Evolutionary conservation across 2,329 filamentous ascomycete genomes (phyloP).

Genomic region (Phialocephala subalpina): DNA sequence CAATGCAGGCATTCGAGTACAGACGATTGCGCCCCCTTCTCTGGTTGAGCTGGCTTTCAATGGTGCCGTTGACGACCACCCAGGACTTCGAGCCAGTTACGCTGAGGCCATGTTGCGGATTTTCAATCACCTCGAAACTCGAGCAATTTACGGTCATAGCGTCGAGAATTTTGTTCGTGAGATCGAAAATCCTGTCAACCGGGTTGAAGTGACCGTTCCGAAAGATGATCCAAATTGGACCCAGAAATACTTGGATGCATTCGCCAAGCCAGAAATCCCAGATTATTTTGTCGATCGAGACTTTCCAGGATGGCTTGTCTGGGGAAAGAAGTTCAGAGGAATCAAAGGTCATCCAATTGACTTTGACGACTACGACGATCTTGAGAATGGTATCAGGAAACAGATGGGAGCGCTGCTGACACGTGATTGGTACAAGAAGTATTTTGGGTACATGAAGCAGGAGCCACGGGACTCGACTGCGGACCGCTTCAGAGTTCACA

Average conservation of each 20-base stretch:
- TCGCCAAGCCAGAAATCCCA: conserved; percentile 74
- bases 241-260: conserved; percentile 76
- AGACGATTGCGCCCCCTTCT: conserved; percentile 80
- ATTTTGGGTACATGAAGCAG: conserved; percentile 94
- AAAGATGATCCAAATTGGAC: conserved; percentile 84
- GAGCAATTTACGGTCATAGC: conserved; percentile 84
- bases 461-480: conserved; percentile 84
- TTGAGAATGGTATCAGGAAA: conserved; percentile 76
- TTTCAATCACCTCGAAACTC: conserved; percentile 87
- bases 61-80: conserved; percentile 90
- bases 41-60: conserved; percentile 84
- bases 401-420: conserved; percentile 85
- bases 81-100: conserved; percentile 82
- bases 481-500: conserved; percentile 90
- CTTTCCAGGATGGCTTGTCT: conserved; percentile 95
- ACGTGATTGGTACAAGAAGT: conserved; percentile 84
- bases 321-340: conserved; percentile 87
- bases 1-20: conserved; percentile 90
- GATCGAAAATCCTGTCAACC: conserved; percentile 79
- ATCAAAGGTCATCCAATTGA: conserved; percentile 73
- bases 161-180: conserved; percentile 88
- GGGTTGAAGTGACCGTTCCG: conserved; percentile 75
- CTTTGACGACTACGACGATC: conserved; percentile 79
- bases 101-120: conserved; percentile 77
- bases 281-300: conserved; percentile 93